Evolutionary conservation across 495 filamentous ascomycete species (phyloP).

Genomic region (Aspergillus indologenus): DNA sequence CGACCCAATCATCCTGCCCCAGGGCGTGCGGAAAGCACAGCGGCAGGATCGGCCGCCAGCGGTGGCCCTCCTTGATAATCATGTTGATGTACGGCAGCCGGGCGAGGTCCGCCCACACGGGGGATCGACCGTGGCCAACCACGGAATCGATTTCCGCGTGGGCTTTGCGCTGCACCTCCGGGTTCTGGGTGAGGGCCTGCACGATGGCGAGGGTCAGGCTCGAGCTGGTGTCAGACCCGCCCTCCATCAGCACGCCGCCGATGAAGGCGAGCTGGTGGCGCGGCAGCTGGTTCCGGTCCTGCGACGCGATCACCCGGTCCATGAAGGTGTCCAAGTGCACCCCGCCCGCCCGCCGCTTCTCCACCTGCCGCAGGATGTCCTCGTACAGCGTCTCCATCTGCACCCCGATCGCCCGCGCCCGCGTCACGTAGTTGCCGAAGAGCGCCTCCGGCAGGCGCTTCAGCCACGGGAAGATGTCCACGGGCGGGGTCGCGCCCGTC

Average conservation of each 20-base stretch:
- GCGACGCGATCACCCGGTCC: conserved; percentile 40
- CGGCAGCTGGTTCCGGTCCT: conserved; percentile 16
- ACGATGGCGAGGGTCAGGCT: conserved; percentile 14
- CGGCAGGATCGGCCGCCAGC: conserved; percentile 7
- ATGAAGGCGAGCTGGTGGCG: conserved; percentile 32
- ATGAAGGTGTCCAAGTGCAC: conserved; percentile 32
- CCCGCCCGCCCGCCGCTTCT: conserved; percentile 4
- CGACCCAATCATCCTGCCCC: conserved; percentile 24
- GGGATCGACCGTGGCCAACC: not conserved
- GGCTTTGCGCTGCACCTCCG: conserved; percentile 6
- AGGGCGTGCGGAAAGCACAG: conserved; percentile 6
- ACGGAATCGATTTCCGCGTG: conserved; percentile 7
- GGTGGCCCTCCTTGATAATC: conserved; percentile 5
- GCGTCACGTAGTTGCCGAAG: conserved; percentile 36
- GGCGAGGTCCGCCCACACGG: conserved; percentile 1
- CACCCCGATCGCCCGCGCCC: conserved; percentile 31
- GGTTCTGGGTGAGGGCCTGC: conserved; percentile 3
- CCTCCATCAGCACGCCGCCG: conserved; percentile 36
- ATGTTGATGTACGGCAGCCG: conserved; percentile 8
- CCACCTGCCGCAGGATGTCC: not conserved
- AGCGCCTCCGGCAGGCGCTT: conserved; percentile 36
- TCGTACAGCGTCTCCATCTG: conserved; percentile 38
- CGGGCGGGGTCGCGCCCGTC: conserved; percentile 44
- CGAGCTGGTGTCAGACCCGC: conserved; percentile 43
- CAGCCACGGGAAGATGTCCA: conserved; percentile 45